Evolutionary conservation across 768 basidiomycete genomes (phyloP).

Genomic region (Agaricus subrufescens): DNA sequence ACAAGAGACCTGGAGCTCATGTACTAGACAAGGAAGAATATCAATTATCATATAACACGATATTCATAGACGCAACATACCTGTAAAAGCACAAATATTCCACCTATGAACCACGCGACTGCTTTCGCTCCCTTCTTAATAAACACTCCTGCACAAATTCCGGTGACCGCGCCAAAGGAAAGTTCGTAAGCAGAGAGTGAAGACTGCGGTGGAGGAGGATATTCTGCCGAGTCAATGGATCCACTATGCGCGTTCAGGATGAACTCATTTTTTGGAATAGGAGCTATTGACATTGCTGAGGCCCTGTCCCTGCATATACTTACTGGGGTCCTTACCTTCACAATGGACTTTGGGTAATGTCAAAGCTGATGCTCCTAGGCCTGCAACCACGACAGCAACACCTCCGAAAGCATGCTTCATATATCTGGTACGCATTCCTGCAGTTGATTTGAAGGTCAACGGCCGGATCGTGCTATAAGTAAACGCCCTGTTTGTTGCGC

Average conservation of each 20-base stretch:
- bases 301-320: not conserved
- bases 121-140: conserved; percentile 91
- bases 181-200: conserved; percentile 78
- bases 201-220: conserved; percentile 61
- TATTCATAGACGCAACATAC: conserved; percentile 33
- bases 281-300: not conserved
- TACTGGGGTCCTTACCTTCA: conserved; percentile 38
- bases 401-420: conserved; percentile 17
- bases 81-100: conserved; percentile 87
- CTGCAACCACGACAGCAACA: conserved; percentile 34
- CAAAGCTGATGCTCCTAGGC: conserved; percentile 38
- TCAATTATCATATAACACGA: not conserved
- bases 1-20: conserved; percentile 68
- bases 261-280: not conserved
- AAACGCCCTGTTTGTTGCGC: not conserved
- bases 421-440: not conserved
- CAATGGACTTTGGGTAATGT: conserved; percentile 38
- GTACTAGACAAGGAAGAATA: conserved; percentile 49
- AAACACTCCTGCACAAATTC: conserved; percentile 89
- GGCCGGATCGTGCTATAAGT: not conserved
- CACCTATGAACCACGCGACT: conserved; percentile 83
- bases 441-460: not conserved
- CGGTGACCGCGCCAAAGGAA: conserved; percentile 83
- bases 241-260: not conserved
- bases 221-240: conserved; percentile 1